Base-by-base conservation (phyloP, 1,284 basidiomycete species). In the Macrocystidia cucumis region DNA sequence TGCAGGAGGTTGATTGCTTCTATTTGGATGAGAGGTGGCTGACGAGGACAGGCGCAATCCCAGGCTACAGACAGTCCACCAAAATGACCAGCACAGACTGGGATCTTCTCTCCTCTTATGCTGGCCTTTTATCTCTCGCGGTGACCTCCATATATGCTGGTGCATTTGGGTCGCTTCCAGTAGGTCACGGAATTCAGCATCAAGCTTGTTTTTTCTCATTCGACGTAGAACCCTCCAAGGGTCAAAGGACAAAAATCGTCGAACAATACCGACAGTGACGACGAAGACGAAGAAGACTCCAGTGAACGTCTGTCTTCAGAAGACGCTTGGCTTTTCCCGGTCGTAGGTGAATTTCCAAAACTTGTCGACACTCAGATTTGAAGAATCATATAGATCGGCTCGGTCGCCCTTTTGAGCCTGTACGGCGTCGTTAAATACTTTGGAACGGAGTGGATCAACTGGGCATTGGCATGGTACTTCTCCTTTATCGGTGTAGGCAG, bases 401-500 rank as follows among this genome's bases (percentile, higher is more conserved):
- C 82, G 1, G 60, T 61, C 2, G 67, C 71, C 13, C 63, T 91
- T 18, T 63, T 83, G 42, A 72, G 76, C 4, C 57, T 90, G 34
- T 91, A 86, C 50, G 50, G 75, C 32, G 59, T 81, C 23, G 71
- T 91, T 45, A 81, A 79, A 51, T 92, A 83, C 53, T 59, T 89
- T 28, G 87, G 88, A 26, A 78, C 73, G 47, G 75, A 79, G 47
- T 90, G 87, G 82, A 79, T 96, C 44, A 90, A 90, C 53, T 75
- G 68, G 65, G 42, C 87, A 1, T 60, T 90, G 13, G 74, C 72
- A n/a, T 78, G 78, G 65, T 91, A 91, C 51, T 90, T 90, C 45
- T 67, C 76, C 11, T 16, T 81, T 9, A 65, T 68, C 4, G 81
- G 81, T 1, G 60, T 79, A 8, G 74, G 67, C 7, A 77, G 74